Evolutionary conservation across 805 yeast species (phyloP), one percentile per base, ranked within the genome.

Genomic region (Tetrapisispora arboricola): DNA sequence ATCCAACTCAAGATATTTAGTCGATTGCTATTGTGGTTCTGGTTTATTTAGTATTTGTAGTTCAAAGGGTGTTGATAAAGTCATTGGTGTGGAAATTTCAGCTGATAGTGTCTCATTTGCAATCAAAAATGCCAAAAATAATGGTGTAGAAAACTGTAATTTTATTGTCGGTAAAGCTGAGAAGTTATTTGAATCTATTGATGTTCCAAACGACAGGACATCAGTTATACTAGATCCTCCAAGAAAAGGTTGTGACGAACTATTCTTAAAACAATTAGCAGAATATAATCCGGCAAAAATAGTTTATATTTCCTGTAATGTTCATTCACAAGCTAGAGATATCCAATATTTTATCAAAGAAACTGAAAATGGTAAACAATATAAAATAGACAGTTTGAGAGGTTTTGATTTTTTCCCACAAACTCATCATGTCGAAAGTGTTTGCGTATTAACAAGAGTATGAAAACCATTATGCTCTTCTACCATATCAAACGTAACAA

Each of bases 381-480:
- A 86, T 65, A 66, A 65, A 43, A 73, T 92, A 35, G 95, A 85
- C 49, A 80, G 90, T 50, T 70, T 92, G 19, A 78, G 86, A 55
- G 98, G 98, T 1, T 92, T 92, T 60, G 98, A 92, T 62, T 90
- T 92, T 66, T 92, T 92, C 68, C 95, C 95, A 3, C 94, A 86
- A 64, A 86, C 95, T 0, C 90, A 86, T 54, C 95, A 85, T 55
- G 94, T 85, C 29, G 95, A 85, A 60, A 77, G 90, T 56, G 85
- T 85, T 16, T 90, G 90, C 13, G 92, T 85, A 6, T 64, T 85
- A 34, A 49, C 61, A 1, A 63, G 69, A 49, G 54, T 48, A 25
- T 15, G 15, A 25, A 25, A 7, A 11, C 27, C 13, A 11, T 10
- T 25, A 11, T 25, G n/a, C n/a, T n/a, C n/a, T n/a, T n/a, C n/a